Conservation (phyloP, 148 eudicot genomes). For the Persicaria maculosa region DNA sequence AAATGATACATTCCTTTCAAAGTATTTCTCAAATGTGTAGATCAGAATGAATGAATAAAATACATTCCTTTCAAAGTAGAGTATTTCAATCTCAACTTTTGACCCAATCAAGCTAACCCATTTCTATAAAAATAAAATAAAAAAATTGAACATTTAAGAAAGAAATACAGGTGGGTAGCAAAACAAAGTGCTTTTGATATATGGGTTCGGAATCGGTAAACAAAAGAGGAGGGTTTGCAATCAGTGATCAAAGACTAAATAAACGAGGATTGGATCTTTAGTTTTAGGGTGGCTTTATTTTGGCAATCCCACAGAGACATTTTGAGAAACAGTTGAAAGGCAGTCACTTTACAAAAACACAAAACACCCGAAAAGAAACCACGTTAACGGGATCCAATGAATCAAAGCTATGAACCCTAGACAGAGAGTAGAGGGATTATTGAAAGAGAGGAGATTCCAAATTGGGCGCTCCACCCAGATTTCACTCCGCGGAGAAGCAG, state of each 20-base stretch:
- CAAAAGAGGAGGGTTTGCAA: neutral
- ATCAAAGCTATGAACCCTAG: neutral
- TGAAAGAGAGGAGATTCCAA: neutral
- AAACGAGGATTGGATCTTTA: constrained; percentile 7
- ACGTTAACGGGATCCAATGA: constrained; percentile 3
- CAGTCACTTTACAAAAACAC: constrained; percentile 5
- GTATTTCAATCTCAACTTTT: constrained; percentile 7
- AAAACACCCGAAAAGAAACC: neutral
- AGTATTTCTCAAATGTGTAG: neutral
- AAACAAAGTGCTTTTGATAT: neutral
- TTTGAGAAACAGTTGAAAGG: constrained; percentile 9
- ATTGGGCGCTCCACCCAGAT: neutral
- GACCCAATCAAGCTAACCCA: constrained; percentile 10
- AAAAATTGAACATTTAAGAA: neutral
- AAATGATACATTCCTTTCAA: neutral
- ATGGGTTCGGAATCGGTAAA: neutral
- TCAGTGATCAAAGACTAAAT: constrained; percentile 1
- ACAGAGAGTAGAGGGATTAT: neutral
- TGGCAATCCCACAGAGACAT: neutral
- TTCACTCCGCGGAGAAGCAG: constrained; percentile 4
- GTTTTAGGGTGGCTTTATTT: neutral
- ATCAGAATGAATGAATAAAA: constrained; percentile 6
- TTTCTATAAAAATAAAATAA: neutral
- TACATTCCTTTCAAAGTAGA: constrained; percentile 1
- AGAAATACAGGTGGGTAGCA: neutral